Percentiles rank a stretch among this genome's conserved stretches.
These are phyloP conservation scores for Harrya chromipes DNA, from an alignment of 768 basidiomycete genomes.

Conservation along the genomic window DNA sequence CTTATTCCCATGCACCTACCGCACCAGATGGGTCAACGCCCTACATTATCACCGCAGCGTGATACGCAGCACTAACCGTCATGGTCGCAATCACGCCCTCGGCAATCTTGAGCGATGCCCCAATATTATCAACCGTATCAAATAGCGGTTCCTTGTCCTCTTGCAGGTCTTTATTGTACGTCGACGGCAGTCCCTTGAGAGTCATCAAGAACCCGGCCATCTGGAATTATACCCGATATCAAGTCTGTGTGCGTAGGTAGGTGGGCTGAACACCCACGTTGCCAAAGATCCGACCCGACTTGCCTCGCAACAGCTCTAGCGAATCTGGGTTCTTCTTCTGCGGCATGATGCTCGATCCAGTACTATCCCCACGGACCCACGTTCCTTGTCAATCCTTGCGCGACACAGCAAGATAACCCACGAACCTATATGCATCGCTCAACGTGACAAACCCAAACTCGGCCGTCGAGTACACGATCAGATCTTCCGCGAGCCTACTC, in stretches of 20 bases:
- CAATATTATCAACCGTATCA: slow-evolving; percentile 86
- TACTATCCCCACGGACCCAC: slow-evolving; percentile 46
- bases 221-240: slow-evolving; percentile 34
- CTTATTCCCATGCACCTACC: slow-evolving; percentile 81
- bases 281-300: slow-evolving; percentile 92
- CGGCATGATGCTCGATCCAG: slow-evolving; percentile 99
- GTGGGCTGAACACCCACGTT: slow-evolving; percentile 48
- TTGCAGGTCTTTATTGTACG: slow-evolving; percentile 99
- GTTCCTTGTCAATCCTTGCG: background rate
- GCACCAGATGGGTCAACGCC: background rate
- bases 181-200: slow-evolving; percentile 94
- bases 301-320: slow-evolving; percentile 90
- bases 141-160: slow-evolving; percentile 99
- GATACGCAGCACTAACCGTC: slow-evolving; percentile 48
- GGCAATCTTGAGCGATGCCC: slow-evolving; percentile 85
- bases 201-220: slow-evolving; percentile 99
- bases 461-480: slow-evolving; percentile 94
- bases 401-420: background rate
- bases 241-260: background rate
- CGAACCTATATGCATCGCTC: slow-evolving; percentile 94
- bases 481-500: slow-evolving; percentile 92
- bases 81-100: slow-evolving; percentile 94
- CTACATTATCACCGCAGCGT: background rate
- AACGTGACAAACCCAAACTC: slow-evolving; percentile 97
- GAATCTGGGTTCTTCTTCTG: slow-evolving; percentile 99